A percentile compares a stretch with the other conserved stretches of the same genome.
phyloP scores from a whole-genome alignment of 345 rosid genomes.

The Viola odorata region DNA sequence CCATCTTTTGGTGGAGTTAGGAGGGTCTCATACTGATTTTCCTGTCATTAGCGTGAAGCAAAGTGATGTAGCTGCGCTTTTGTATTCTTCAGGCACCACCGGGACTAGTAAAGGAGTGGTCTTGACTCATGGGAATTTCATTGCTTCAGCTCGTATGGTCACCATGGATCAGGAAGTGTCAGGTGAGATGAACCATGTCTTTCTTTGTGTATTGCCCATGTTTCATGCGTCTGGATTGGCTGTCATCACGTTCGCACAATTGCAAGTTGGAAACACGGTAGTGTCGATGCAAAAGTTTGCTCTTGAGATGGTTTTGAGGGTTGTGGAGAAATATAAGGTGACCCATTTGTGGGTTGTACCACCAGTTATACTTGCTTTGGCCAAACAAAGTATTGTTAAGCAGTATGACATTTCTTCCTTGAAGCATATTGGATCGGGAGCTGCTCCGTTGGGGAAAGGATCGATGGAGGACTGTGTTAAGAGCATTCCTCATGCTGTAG shows the following conservation, averaged over 20 bases:
- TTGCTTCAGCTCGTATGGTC: background rate
- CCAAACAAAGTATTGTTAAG: background rate
- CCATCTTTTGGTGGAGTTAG: background rate
- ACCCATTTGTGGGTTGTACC: background rate
- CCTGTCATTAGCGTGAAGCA: background rate
- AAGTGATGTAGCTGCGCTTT: slow-evolving; percentile 1
- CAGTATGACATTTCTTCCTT: background rate
- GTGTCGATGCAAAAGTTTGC: background rate
- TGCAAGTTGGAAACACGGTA: background rate
- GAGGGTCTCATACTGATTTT: background rate
- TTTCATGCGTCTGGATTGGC: background rate
- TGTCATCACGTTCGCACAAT: background rate
- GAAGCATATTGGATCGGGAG: background rate
- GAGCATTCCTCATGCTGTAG: background rate
- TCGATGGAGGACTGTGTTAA: background rate
- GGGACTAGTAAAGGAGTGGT: slow-evolving; percentile 1
- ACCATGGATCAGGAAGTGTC: background rate
- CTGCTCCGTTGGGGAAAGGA: background rate
- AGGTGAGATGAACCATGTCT: background rate
- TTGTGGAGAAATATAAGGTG: background rate
- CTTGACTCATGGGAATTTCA: background rate
- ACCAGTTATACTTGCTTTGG: background rate
- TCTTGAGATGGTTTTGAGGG: background rate
- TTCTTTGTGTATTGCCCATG: background rate
- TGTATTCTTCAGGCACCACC: background rate